Conservation (phyloP, 78 protist species). For the Dictyostelium purpureum region DNA sequence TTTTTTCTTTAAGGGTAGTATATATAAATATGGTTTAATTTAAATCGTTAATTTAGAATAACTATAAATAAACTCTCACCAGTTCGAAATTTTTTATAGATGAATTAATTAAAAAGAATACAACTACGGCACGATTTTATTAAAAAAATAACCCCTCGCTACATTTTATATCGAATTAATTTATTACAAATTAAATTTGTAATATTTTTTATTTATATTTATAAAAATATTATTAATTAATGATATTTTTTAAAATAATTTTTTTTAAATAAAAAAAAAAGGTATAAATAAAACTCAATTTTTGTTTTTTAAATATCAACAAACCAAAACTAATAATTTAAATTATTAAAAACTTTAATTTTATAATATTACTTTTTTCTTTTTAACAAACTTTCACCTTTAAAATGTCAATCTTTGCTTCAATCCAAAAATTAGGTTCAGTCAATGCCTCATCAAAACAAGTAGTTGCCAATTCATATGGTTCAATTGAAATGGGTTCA, state of each 20-base stretch:
- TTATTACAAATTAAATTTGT: not conserved
- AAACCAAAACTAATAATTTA: not conserved
- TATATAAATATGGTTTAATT: too few relatives aligned
- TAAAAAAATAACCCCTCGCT: not conserved
- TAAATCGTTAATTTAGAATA: too few relatives aligned
- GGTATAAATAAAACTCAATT: not conserved
- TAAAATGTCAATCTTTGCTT: not conserved
- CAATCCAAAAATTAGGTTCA: not conserved
- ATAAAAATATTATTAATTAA: not conserved
- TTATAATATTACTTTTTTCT: not conserved
- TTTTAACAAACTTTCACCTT: not conserved
- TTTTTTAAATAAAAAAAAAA: not conserved
- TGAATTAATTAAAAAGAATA: not conserved
- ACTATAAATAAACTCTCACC: too few relatives aligned
- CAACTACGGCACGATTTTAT: too few relatives aligned
- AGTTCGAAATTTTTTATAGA: not conserved
- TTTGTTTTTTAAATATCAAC: not conserved
- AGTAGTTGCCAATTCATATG: not conserved
- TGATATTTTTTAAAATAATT: not conserved
- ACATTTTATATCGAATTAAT: not conserved
- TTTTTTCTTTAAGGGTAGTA: too few relatives aligned
- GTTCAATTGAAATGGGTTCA: not conserved
- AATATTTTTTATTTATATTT: not conserved
- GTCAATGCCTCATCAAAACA: not conserved
- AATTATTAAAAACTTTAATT: not conserved